These are phyloP conservation scores for Rhodotorula sp. DNA, from an alignment of 1,284 basidiomycete species.

Conservation along the genomic window DNA sequence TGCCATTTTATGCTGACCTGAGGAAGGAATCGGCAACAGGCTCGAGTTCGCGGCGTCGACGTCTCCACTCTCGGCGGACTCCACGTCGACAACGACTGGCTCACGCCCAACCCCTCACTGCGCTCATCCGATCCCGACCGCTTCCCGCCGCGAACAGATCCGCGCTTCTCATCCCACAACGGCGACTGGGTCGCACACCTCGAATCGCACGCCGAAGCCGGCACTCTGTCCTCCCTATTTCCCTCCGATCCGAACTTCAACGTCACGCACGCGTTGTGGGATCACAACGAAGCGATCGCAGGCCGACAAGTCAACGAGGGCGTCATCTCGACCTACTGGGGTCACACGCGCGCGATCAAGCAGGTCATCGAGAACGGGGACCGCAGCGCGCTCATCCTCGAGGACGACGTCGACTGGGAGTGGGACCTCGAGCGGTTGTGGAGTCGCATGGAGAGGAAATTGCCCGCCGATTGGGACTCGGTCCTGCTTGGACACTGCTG, in stretches of 20 bases:
- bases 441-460: conserved; percentile 56
- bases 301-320: conserved; percentile 44
- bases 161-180: neutral
- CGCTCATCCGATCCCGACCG: neutral
- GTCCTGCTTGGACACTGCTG: conserved; percentile 64
- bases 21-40: conserved; percentile 9
- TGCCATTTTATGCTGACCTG: neutral
- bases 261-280: conserved; percentile 36
- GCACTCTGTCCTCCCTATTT: conserved; percentile 18
- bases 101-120: conserved; percentile 21
- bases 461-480: conserved; percentile 71
- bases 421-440: conserved; percentile 61
- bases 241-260: conserved; percentile 28
- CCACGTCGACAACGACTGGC: conserved; percentile 37
- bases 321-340: conserved; percentile 59
- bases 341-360: conserved; percentile 62
- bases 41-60: conserved; percentile 21
- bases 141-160: conserved; percentile 17
- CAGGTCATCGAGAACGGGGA: conserved; percentile 46
- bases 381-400: conserved; percentile 60
- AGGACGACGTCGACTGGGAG: conserved; percentile 79
- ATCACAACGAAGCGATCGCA: conserved; percentile 39
- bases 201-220: conserved; percentile 24
- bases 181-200: conserved; percentile 32
- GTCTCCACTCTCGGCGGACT: conserved; percentile 34